Evolutionary conservation across 148 eudicot species (phyloP), one percentile per base, ranked within the genome.

Genomic region (Camellia sinensis): DNA sequence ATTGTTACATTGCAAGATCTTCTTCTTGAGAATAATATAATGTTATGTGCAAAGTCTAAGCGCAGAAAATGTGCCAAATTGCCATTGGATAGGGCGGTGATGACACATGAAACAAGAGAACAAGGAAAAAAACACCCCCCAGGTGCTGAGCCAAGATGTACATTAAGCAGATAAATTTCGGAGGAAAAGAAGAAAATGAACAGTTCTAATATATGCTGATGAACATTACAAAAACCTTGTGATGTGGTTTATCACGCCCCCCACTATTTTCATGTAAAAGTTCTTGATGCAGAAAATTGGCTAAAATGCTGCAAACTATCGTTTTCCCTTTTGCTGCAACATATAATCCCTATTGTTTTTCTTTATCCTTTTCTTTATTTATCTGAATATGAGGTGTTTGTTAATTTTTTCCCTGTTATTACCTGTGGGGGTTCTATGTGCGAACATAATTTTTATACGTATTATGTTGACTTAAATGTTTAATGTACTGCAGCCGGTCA

Each of bases 401-500:
- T 44, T n/a, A 50, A n/a, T 40, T 43, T 21, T 5, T 44, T 67
- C 67, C 6, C 48, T 9, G 29, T 41, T 56, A 18, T 45, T 76
- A 5, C 18, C 45, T 80, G 45, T 75, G 61, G n/a, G n/a, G n/a
- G n/a, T 22, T 72, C 60, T 50, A 2, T 53, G 6, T 45, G 4
- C 74, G 7, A 29, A 5, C 8, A 70, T 7, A 45, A 21, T 14
- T 4, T 29, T 48, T 59, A 4, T 57, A 3, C 22, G 14, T 46
- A 48, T 19, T 81, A 11, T 2, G 56, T 79, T 48, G 75, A 71
- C 46, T 60, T n/a, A 74, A 69, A 22, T 57, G 44, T 21, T 71
- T 45, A 46, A 75, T 86, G 50, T 68, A 62, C 37, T 85, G 88
- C 91, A 97, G 99, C 99, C 83, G 99, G 99, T 67, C 99, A 97